These are phyloP conservation scores for Fusarium graminum DNA, from an alignment of 2,329 filamentous ascomycete genomes.

Conservation along the genomic window DNA sequence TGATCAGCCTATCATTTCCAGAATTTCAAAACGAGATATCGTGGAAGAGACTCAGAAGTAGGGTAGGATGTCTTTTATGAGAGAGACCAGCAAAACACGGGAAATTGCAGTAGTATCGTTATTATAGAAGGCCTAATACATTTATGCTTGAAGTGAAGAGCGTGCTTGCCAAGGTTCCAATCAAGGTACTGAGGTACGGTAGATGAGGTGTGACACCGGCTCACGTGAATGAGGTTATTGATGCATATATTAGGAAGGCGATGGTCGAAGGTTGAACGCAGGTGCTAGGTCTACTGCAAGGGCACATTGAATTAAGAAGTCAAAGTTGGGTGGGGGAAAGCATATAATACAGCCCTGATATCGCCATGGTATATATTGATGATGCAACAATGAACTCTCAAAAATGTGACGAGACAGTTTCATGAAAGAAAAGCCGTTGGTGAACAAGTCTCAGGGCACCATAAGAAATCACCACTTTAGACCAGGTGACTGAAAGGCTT, in stretches of 20 bases:
- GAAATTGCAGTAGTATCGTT: no score
- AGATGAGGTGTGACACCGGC: background rate
- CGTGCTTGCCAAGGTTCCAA: no score
- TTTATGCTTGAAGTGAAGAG: background rate
- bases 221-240: background rate
- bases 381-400: background rate
- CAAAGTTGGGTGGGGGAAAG: background rate
- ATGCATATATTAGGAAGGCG: background rate
- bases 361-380: background rate
- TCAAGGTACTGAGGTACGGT: background rate
- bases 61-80: background rate
- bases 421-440: background rate
- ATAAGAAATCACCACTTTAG: no score
- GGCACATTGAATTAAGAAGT: background rate
- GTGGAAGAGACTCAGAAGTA: background rate
- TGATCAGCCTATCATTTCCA: constrained; percentile 5
- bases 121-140: background rate
- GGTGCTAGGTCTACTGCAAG: background rate
- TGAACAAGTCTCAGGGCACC: background rate
- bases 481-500: no score
- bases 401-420: background rate
- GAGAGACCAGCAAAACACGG: background rate
- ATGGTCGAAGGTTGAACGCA: background rate
- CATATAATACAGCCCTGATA: background rate
- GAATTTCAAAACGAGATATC: constrained; percentile 4